Conservation (phyloP, 2,329 filamentous ascomycete species). For the Aureobasidium subglaciale region DNA sequence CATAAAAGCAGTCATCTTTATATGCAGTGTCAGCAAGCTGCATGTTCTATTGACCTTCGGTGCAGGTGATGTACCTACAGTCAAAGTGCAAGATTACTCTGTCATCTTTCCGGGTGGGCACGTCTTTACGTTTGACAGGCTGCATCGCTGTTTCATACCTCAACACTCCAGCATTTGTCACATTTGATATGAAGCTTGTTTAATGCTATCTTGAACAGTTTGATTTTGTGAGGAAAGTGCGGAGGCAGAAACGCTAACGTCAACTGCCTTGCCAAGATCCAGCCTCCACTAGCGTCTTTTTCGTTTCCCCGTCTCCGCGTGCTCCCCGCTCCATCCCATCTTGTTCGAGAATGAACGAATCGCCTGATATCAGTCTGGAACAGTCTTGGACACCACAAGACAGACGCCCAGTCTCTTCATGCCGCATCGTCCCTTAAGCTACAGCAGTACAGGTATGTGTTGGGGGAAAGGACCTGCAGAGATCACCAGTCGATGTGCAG, state of each 20-base stretch:
- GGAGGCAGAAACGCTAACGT: neutral
- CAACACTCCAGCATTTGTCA: neutral
- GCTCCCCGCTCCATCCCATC: neutral
- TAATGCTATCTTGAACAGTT: neutral
- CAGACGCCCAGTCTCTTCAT: neutral
- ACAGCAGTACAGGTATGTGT: neutral
- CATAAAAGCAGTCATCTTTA: conserved; percentile 83
- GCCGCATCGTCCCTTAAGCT: neutral
- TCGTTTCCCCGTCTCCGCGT: neutral
- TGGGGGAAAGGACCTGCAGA: neutral
- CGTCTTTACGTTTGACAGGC: neutral
- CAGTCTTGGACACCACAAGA: neutral
- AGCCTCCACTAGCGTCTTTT: no score
- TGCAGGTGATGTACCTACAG: conserved; percentile 39
- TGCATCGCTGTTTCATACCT: neutral
- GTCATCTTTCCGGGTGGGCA: conserved; percentile 46
- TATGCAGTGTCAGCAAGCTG: neutral
- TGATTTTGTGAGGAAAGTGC: neutral
- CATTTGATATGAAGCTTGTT: neutral
- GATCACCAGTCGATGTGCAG: neutral
- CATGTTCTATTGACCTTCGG: neutral
- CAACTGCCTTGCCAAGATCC: no score
- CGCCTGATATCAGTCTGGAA: neutral
- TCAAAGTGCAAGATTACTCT: conserved; percentile 70
- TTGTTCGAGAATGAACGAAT: neutral